phyloP scores from a whole-genome alignment of 2,329 filamentous ascomycete species.

The Dactylellina leptospora region DNA sequence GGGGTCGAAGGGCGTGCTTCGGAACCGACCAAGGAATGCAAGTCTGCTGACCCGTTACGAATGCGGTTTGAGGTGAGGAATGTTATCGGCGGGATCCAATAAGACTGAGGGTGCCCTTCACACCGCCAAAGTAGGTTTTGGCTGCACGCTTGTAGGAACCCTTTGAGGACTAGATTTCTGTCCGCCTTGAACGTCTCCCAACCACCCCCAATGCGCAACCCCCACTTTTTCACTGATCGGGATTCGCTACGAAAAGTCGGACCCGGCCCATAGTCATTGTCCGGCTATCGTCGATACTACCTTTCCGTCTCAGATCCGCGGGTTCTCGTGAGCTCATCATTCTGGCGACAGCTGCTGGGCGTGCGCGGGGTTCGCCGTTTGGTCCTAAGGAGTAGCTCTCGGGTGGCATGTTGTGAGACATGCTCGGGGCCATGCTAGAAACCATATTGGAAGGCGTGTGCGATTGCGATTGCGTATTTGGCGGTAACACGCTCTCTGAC shows the following conservation, averaged over 20 bases:
- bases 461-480: constrained; percentile 20
- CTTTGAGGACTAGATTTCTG: no score
- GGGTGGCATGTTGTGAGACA: constrained; percentile 15
- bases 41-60: constrained; percentile 9
- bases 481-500: constrained; percentile 20
- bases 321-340: constrained; percentile 73
- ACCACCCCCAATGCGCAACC: not conserved
- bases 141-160: not conserved
- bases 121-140: not conserved
- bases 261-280: constrained; percentile 67
- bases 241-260: constrained; percentile 85
- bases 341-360: constrained; percentile 64
- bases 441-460: constrained; percentile 7
- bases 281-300: constrained; percentile 84
- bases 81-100: constrained; percentile 11
- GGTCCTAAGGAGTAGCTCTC: constrained; percentile 21
- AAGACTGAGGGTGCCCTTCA: not conserved
- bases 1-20: constrained; percentile 6
- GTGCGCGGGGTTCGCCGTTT: constrained; percentile 30
- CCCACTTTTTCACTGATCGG: constrained; percentile 67
- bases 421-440: no score
- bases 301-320: constrained; percentile 77
- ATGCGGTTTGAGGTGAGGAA: constrained; percentile 37
- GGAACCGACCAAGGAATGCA: constrained; percentile 8
- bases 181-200: not conserved